Evolutionary conservation across 2,329 filamentous ascomycete genomes (phyloP).

Genomic region (Clonostachys rosea): DNA sequence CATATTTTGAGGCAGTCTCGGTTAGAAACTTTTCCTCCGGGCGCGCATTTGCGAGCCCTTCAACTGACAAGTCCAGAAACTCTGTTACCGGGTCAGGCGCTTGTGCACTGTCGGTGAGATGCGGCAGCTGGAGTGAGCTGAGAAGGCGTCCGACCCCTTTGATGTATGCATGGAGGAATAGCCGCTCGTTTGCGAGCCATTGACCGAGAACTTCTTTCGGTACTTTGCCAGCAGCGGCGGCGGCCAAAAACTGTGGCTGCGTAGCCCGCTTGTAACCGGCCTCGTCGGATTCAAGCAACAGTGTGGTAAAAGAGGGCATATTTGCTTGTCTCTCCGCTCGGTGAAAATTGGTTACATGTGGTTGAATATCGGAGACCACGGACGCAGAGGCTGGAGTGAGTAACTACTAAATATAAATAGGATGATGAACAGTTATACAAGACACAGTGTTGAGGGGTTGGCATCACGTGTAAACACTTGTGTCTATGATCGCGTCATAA

Average conservation of each 20-base stretch:
- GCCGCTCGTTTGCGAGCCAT: slow-evolving; percentile 69
- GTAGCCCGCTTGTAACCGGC: slow-evolving; percentile 50
- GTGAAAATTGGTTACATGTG: too few relatives aligned
- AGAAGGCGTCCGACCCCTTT: slow-evolving; percentile 61
- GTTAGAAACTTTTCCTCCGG: slow-evolving; percentile 66
- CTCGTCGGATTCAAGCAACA: slow-evolving; percentile 43
- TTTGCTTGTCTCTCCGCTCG: too few relatives aligned
- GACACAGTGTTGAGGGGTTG: too few relatives aligned
- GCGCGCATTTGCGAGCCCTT: slow-evolving; percentile 61
- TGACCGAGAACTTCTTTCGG: slow-evolving; percentile 50
- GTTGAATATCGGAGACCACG: too few relatives aligned
- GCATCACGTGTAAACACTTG: not conserved
- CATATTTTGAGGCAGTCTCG: slow-evolving; percentile 56
- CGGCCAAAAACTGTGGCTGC: slow-evolving; percentile 60
- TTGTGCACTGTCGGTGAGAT: not conserved
- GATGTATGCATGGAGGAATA: slow-evolving; percentile 68
- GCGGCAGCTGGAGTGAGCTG: slow-evolving; percentile 43
- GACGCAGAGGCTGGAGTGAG: too few relatives aligned
- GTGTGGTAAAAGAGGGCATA: too few relatives aligned
- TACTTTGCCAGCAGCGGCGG: slow-evolving; percentile 60
- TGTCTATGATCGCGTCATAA: not conserved
- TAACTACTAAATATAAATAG: too few relatives aligned
- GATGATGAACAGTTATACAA: too few relatives aligned
- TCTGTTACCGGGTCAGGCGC: not conserved
- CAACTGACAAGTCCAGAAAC: slow-evolving; percentile 58